A percentile compares a stretch with the other conserved stretches of the same genome.
Evolutionary conservation across 108 stramenopile genomes (phyloP).

Genomic region (Craspedostauros australis): DNA sequence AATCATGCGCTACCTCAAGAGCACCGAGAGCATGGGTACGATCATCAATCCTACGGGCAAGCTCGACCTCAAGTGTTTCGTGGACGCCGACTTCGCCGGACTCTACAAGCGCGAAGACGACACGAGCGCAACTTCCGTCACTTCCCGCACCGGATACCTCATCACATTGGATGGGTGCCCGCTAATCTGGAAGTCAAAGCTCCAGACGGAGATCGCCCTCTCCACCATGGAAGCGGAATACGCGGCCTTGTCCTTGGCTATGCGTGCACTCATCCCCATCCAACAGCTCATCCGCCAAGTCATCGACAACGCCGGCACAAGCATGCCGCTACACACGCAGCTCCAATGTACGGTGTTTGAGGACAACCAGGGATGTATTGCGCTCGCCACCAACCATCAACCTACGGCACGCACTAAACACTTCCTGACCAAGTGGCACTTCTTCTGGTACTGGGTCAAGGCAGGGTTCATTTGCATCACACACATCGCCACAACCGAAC

Average conservation of each 20-base stretch:
- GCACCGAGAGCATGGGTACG: constrained; percentile 33
- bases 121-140: constrained; percentile 14
- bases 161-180: constrained; percentile 26
- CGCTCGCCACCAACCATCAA: constrained; percentile 18
- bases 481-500: too few species aligned
- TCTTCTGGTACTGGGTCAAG: too few species aligned
- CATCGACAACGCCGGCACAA: too few species aligned
- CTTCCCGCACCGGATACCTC: constrained; percentile 42
- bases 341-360: constrained; percentile 11
- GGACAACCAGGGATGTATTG: constrained; percentile 17
- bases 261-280: constrained; percentile 27
- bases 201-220: constrained; percentile 32
- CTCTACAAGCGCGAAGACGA: constrained; percentile 21
- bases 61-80: constrained; percentile 24
- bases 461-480: too few species aligned
- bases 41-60: constrained; percentile 12
- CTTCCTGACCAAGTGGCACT: constrained; percentile 21
- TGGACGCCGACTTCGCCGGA: constrained; percentile 45
- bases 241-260: constrained; percentile 17
- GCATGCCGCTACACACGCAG: background rate
- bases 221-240: constrained; percentile 46
- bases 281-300: constrained; percentile 13
- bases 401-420: constrained; percentile 17
- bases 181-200: constrained; percentile 34
- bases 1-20: constrained; percentile 41